Conservation (phyloP, 805 yeast species). For the Myxozyma neotropica region DNA sequence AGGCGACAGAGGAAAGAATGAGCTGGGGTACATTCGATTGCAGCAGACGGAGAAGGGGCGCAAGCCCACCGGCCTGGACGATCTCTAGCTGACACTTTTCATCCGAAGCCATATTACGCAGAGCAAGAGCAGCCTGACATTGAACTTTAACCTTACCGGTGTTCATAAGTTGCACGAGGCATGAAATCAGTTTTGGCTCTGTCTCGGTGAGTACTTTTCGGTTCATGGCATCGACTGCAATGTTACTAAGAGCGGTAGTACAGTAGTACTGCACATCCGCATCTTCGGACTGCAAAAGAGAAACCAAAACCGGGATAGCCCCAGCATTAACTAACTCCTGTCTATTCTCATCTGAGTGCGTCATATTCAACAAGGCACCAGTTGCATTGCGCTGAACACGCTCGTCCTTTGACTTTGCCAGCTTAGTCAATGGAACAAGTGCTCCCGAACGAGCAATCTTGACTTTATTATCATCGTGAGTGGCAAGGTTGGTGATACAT, state of each 20-base stretch:
- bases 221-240: slow-evolving; percentile 94
- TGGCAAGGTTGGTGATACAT: slow-evolving; percentile 95
- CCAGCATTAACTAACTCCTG: slow-evolving; percentile 97
- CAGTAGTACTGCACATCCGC: slow-evolving; percentile 98
- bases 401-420: slow-evolving; percentile 91
- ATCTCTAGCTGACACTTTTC: slow-evolving; percentile 91
- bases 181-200: slow-evolving; percentile 87
- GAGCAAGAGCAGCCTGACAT: slow-evolving; percentile 96
- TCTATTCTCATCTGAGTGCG: slow-evolving; percentile 95
- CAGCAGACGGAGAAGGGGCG: slow-evolving; percentile 85
- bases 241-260: slow-evolving; percentile 94
- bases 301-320: slow-evolving; percentile 93
- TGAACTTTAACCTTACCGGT: slow-evolving; percentile 92
- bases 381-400: slow-evolving; percentile 98
- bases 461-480: slow-evolving; percentile 95
- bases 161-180: slow-evolving; percentile 88
- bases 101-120: slow-evolving; percentile 94
- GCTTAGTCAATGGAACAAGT: slow-evolving; percentile 85
- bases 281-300: slow-evolving; percentile 79
- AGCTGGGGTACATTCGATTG: slow-evolving; percentile 86
- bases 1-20: slow-evolving; percentile 95
- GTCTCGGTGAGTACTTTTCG: slow-evolving; percentile 85
- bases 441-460: slow-evolving; percentile 97
- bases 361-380: slow-evolving; percentile 96
- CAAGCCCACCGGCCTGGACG: slow-evolving; percentile 92